A percentile compares a stretch with the other conserved stretches of the same genome.
Conservation (phyloP, 116 monocot species). For the Trichopus zeylanicus region DNA sequence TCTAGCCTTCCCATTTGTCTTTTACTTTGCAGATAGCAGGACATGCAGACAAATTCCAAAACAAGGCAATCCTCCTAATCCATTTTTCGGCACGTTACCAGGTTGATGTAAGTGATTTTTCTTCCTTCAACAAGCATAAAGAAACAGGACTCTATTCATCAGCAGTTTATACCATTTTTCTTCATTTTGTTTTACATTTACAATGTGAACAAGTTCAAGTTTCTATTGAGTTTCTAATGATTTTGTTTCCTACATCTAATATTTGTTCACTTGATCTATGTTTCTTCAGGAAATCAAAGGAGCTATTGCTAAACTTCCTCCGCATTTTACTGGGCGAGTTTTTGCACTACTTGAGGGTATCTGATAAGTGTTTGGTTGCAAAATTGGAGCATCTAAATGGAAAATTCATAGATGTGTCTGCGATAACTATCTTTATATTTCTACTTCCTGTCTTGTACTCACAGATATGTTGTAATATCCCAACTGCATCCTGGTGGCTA, state of each 20-base stretch:
- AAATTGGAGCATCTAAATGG: too few relatives aligned
- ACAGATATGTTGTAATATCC: too few relatives aligned
- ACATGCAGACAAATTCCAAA: constrained; percentile 54
- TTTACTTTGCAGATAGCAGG: constrained; percentile 43
- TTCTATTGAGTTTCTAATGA: too few relatives aligned
- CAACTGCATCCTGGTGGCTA: too few relatives aligned
- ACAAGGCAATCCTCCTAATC: constrained; percentile 85
- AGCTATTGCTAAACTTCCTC: constrained; percentile 56
- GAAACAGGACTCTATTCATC: neutral
- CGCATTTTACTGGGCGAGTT: constrained; percentile 44
- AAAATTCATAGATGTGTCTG: too few relatives aligned
- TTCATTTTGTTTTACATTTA: too few relatives aligned
- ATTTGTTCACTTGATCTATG: neutral
- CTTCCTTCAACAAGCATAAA: neutral
- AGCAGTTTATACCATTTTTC: neutral
- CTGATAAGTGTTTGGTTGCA: constrained; percentile 9
- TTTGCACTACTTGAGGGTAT: constrained; percentile 61
- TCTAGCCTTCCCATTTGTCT: neutral
- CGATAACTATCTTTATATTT: too few relatives aligned
- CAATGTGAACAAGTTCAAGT: too few relatives aligned
- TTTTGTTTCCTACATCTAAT: neutral
- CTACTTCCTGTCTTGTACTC: too few relatives aligned
- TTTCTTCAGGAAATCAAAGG: constrained; percentile 52
- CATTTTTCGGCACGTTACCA: constrained; percentile 92
- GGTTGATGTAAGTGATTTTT: constrained; percentile 34